Base-by-base conservation (phyloP, 2,329 filamentous ascomycete genomes). In the Verticillium albo-atrum region DNA sequence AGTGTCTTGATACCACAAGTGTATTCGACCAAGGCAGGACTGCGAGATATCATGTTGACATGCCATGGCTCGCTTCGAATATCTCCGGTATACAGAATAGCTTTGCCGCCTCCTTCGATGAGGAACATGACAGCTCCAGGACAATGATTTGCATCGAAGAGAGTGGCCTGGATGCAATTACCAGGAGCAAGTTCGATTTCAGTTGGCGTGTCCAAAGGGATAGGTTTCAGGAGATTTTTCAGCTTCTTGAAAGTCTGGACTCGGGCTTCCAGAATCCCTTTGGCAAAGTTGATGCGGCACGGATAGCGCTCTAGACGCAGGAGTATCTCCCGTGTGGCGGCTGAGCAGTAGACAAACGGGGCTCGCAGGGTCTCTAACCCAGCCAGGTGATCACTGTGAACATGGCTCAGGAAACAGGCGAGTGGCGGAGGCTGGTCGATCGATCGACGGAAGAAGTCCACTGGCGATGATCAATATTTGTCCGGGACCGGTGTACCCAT, bases 101-200 rank as follows among this genome's bases (percentile, higher is more conserved):
- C 88, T 62, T 87, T 90, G 0, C 80, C 81, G 57, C 84, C 74
- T 2, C 86, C 87, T 74, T 97, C 91, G 28, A 97, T 89, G 20
- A 97, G 78, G 69, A 97, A 97, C 92, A 97, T 96, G 20, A 95
- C 91, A 20, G 92, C 88, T 0, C 94, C 93, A 0, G 89, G 83
- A 67, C 94, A 98, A 70, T 97, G 94, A 67, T 98, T 97, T 1
- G 94, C 92, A 75, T 97, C 89, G 56, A 97, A 84, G 0, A 97
- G 79, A 0, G 92, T 97, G 20, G 96, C 91, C 54, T 87, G 86
- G 26, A 97, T 86, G n/a, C 75, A 77, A 54, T 83, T 82, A 1
- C 84, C 84, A 0, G 88, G 90, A 1, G 79, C 80, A 3, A 97
- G 79, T 67, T 96, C 91, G 54, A 98, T 84, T 4, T 77, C 74